Evolutionary conservation across 1,139 yeast species (phyloP), one percentile per base, ranked within the genome.

Genomic region (Kodamaea suecica): DNA sequence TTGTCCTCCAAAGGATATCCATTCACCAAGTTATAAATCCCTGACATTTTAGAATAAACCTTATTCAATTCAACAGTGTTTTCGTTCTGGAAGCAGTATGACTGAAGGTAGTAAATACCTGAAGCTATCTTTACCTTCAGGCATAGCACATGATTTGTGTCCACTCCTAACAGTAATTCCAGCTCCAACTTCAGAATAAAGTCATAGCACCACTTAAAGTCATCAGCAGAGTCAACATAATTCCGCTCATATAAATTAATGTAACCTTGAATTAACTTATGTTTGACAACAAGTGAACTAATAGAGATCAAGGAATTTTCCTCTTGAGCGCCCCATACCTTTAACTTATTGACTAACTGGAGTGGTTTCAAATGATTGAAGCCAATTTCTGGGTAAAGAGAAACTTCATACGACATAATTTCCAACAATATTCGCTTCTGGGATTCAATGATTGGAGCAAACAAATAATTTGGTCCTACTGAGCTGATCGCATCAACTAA

Each of bases 401-500:
- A 25, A 8, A 47, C 23, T 29, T 52, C 49, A 9, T 14, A 15
- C 8, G 44, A 33, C 27, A 57, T 33, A 23, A 31, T 44, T 3
- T 30, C 25, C 5, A 27, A 11, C 10, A 49, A 16, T 2, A 35
- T 13, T 8, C 14, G 17, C 1, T 23, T 27, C 7, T 40, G 35
- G 7, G 41, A 19, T 5, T 37, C 34, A 4, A 40, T 13, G 0
- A 57, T 17, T 3, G 43, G 43, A 4, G 43, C 37, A 34, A 47
- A 61, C 3, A 55, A 37, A 31, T 53, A 51, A 4, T 43, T 33
- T 1, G 66, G 66, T 0, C 52, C 51, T 34, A 55, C 44, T 5
- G 34, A 27, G 23, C 41, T 37, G 12, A 57, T 43, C 1, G 56
- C 48, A 12, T 44, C 33, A 21, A 49, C 44, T 3, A 59, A 17